Evolutionary conservation across 1,284 basidiomycete genomes (phyloP).

Genomic region (Trichosporon sp.): DNA sequence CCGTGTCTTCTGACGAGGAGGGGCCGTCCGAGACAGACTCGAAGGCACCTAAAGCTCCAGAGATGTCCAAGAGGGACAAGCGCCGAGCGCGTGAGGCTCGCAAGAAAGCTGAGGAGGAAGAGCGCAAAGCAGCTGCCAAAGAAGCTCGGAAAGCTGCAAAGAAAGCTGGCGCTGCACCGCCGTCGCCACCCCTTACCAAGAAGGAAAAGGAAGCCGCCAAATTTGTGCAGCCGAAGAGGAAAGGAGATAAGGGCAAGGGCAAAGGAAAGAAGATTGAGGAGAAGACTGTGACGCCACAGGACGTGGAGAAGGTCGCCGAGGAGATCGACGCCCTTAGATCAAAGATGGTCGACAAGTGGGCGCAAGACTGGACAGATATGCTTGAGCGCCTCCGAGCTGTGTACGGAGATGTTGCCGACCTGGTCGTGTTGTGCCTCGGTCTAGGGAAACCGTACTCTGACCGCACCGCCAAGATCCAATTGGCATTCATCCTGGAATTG

Average conservation of each 20-base stretch:
- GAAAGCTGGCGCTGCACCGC: conserved; percentile 13
- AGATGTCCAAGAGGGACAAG: conserved; percentile 72
- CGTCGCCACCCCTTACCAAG: conserved; percentile 5
- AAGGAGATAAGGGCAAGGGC: conserved; percentile 14
- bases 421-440: conserved; percentile 35
- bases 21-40: conserved; percentile 9
- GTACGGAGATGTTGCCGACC: not conserved
- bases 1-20: not conserved
- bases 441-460: conserved; percentile 36
- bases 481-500: conserved; percentile 29
- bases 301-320: conserved; percentile 18
- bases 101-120: conserved; percentile 57
- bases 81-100: conserved; percentile 69
- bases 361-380: conserved; percentile 24
- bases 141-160: conserved; percentile 30
- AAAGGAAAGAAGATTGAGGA: conserved; percentile 10
- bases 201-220: conserved; percentile 6
- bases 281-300: conserved; percentile 8
- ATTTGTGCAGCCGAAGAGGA: conserved; percentile 18
- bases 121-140: conserved; percentile 25
- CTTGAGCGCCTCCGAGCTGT: not conserved
- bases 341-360: conserved; percentile 42
- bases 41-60: conserved; percentile 22
- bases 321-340: conserved; percentile 28
- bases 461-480: conserved; percentile 43